phyloP scores from a whole-genome alignment of 352 stramenopile genomes.

The Salisapilia sapeloensis region DNA sequence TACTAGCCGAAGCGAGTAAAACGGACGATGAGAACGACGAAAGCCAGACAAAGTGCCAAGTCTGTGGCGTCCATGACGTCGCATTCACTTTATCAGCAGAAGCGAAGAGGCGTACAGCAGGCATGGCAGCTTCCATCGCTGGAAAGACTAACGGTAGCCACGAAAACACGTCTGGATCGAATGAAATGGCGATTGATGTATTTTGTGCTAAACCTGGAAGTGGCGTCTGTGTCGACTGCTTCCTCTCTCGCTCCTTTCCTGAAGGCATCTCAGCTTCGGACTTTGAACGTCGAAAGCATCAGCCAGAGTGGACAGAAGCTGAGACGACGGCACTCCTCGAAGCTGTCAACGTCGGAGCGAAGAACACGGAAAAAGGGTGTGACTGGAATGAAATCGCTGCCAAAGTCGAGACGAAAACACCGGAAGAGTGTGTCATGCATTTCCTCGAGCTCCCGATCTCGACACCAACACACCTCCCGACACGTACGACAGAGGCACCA shows the following conservation, averaged over 20 bases:
- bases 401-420: slow-evolving; percentile 48
- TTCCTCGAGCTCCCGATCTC: slow-evolving; percentile 56
- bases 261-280: slow-evolving; percentile 38
- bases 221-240: slow-evolving; percentile 55
- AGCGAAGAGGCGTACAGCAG: slow-evolving; percentile 18
- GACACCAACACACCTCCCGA: slow-evolving; percentile 3
- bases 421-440: slow-evolving; percentile 59
- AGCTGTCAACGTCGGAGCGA: slow-evolving; percentile 18
- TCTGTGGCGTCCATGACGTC: slow-evolving; percentile 15
- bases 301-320: slow-evolving; percentile 19
- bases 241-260: slow-evolving; percentile 36
- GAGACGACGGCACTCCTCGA: slow-evolving; percentile 28
- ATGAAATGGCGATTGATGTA: slow-evolving; percentile 18
- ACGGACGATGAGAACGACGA: neutral
- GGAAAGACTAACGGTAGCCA: slow-evolving; percentile 1
- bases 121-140: slow-evolving; percentile 1
- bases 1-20: slow-evolving; percentile 8
- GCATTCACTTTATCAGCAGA: slow-evolving; percentile 41
- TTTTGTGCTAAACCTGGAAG: slow-evolving; percentile 33
- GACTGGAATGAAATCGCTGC: slow-evolving; percentile 64
- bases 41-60: slow-evolving; percentile 15
- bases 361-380: slow-evolving; percentile 14
- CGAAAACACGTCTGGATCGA: slow-evolving; percentile 5
- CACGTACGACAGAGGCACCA: neutral
- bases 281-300: slow-evolving; percentile 21